These are phyloP conservation scores for Limnanthes douglasii DNA, from an alignment of 345 rosid genomes.

Conservation along the genomic window DNA sequence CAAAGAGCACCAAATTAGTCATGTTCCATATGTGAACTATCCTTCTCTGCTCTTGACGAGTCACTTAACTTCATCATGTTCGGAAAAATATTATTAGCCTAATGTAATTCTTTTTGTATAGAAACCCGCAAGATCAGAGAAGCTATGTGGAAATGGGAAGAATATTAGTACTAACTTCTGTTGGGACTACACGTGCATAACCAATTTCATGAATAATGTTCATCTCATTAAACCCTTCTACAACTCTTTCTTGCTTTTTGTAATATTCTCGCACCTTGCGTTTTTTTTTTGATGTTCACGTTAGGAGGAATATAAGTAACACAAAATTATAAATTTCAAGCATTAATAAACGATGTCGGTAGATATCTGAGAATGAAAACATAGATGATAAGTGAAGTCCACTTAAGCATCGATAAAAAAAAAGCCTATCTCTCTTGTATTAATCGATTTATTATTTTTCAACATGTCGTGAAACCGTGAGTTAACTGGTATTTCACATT, in stretches of 20 bases:
- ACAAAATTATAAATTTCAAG: no score
- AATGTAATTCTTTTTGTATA: background rate
- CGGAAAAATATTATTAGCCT: background rate
- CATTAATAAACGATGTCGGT: no score
- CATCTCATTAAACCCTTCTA: conserved; percentile 66
- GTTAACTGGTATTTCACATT: background rate
- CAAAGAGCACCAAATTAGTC: conserved; percentile 50
- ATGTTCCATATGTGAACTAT: conserved; percentile 44
- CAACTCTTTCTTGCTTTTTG: conserved; percentile 67
- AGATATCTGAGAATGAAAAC: conserved; percentile 5
- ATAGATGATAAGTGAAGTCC: conserved; percentile 4
- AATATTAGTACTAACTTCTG: conserved; percentile 30
- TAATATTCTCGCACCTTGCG: conserved; percentile 63
- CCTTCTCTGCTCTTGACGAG: conserved; percentile 50
- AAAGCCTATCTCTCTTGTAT: background rate
- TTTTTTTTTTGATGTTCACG: conserved; percentile 24
- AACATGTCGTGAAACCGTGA: no score
- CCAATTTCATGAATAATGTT: conserved; percentile 42
- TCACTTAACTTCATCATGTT: conserved; percentile 60
- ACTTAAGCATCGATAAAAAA: conserved; percentile 3
- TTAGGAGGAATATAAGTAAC: background rate
- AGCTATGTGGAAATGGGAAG: background rate
- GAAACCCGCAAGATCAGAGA: background rate
- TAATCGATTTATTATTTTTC: no score
- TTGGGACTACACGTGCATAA: conserved; percentile 26